Evolutionary conservation across 768 basidiomycete species (phyloP).

Genomic region (Fistulinella prunicolor): DNA sequence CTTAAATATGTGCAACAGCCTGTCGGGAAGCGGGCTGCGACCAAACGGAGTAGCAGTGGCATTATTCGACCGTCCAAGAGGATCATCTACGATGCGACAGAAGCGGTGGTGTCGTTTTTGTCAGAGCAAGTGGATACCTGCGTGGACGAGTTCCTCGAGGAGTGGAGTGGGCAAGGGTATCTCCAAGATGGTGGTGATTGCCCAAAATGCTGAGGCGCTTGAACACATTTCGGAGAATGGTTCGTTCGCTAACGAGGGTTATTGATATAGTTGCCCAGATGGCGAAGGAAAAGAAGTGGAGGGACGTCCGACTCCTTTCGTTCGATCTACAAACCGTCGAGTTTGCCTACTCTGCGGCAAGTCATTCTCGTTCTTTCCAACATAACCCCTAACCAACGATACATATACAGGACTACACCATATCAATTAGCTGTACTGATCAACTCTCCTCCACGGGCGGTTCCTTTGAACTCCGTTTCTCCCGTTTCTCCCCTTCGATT

Average conservation of each 20-base stretch:
- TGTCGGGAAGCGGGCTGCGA: conserved; percentile 64
- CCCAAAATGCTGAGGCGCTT: conserved; percentile 67
- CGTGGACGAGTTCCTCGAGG: conserved; percentile 86
- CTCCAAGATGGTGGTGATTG: conserved; percentile 92
- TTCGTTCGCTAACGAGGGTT: background rate
- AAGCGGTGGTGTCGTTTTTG: conserved; percentile 86
- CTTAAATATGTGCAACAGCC: conserved; percentile 88
- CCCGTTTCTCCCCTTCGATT: conserved; percentile 38
- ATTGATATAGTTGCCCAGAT: conserved; percentile 68
- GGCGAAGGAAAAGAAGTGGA: conserved; percentile 68
- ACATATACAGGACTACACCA: conserved; percentile 59
- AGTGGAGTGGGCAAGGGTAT: conserved; percentile 93
- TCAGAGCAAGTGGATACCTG: conserved; percentile 86
- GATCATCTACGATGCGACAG: conserved; percentile 85
- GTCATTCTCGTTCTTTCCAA: conserved; percentile 6
- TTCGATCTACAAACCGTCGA: conserved; percentile 94
- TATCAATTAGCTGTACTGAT: conserved; percentile 76
- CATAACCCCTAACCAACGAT: background rate
- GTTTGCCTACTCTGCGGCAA: conserved; percentile 71
- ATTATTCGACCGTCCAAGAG: conserved; percentile 83
- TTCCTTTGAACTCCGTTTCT: conserved; percentile 72
- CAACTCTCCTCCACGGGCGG: conserved; percentile 67
- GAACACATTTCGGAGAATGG: background rate
- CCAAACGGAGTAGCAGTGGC: conserved; percentile 43
- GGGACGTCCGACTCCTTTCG: conserved; percentile 76